A percentile compares a stretch with the other conserved stretches of the same genome.
These are phyloP conservation scores for Cystobasidium sp. DNA, from an alignment of 1,284 basidiomycete genomes.

Conservation along the genomic window DNA sequence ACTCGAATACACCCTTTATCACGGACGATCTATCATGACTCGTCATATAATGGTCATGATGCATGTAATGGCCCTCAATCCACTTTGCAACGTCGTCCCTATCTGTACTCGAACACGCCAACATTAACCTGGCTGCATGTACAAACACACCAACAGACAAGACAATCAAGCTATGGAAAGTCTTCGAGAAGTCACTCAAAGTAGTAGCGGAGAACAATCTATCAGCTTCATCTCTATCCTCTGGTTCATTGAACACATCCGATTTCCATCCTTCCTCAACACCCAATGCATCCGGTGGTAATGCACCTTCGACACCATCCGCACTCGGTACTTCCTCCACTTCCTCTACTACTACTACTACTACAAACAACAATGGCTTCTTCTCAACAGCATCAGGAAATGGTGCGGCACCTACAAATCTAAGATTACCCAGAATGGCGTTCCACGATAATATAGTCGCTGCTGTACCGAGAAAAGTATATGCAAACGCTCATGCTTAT, in stretches of 20 bases:
- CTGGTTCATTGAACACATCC: conserved; percentile 49
- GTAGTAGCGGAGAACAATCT: conserved; percentile 98
- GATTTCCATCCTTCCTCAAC: conserved; percentile 47
- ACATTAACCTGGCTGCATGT: neutral
- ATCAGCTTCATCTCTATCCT: conserved; percentile 59
- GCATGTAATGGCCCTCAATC: neutral
- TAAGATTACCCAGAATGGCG: conserved; percentile 84
- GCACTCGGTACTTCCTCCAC: conserved; percentile 64
- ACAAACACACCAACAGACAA: conserved; percentile 71
- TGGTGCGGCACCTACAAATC: conserved; percentile 58
- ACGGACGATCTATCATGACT: neutral
- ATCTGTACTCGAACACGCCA: neutral
- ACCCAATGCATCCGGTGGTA: conserved; percentile 35
- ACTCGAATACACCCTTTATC: conserved; percentile 8
- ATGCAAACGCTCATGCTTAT: conserved; percentile 98
- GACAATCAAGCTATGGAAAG: conserved; percentile 99
- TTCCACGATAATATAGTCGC: conserved; percentile 98
- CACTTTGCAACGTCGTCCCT: neutral
- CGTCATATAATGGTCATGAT: neutral
- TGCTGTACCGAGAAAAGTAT: conserved; percentile 97
- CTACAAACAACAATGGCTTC: conserved; percentile 41
- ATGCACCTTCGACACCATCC: conserved; percentile 45
- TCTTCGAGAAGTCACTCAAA: conserved; percentile 96
- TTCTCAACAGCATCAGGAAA: conserved; percentile 5
- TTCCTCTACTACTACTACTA: conserved; percentile 55